These are phyloP conservation scores for Colletotrichum eleusines DNA, from an alignment of 2,329 filamentous ascomycete genomes.

Conservation along the genomic window DNA sequence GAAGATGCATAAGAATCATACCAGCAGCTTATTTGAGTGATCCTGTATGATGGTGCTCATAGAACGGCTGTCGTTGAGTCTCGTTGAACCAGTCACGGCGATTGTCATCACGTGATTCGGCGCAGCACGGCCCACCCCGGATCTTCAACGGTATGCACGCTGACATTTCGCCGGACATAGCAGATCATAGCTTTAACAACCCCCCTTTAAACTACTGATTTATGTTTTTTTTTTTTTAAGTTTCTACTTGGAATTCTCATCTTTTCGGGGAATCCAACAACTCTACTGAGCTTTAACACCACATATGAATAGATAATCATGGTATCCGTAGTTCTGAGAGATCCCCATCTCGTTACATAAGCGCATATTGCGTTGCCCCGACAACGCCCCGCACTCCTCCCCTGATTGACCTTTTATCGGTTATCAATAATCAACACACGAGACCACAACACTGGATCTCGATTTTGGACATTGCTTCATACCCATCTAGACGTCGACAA, in stretches of 20 bases:
- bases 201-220: fast-evolving
- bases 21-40: no score
- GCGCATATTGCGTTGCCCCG: slow-evolving; percentile 42
- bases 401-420: slow-evolving; percentile 24
- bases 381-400: slow-evolving; percentile 39
- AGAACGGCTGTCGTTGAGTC: neutral
- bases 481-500: slow-evolving; percentile 28
- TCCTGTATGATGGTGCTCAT: neutral
- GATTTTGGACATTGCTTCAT: slow-evolving; percentile 11
- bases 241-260: no score
- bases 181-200: neutral
- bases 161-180: neutral
- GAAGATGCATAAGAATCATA: no score
- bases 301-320: neutral
- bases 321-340: neutral
- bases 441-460: slow-evolving; percentile 33
- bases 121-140: neutral
- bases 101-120: neutral
- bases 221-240: no score
- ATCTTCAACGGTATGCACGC: neutral
- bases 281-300: neutral
- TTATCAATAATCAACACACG: slow-evolving; percentile 42
- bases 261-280: neutral
- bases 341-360: slow-evolving; percentile 43
- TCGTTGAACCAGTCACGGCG: no score